Base-by-base conservation (phyloP, 2,329 filamentous ascomycete species). In the Simplicillium sp. region DNA sequence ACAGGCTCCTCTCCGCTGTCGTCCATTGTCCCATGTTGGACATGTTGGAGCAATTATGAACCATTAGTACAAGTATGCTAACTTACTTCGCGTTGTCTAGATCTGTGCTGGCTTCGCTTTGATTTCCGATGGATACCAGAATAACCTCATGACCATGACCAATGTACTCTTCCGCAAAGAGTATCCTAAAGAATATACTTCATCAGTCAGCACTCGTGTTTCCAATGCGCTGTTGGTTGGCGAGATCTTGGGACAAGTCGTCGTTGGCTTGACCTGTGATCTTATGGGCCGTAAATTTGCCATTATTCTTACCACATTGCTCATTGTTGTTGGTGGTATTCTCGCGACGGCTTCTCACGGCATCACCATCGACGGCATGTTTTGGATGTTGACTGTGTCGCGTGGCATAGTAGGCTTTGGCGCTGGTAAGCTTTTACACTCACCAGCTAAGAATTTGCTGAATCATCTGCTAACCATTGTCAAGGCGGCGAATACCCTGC, bases 371-470 rank as follows among this genome's bases (percentile, higher is more conserved):
- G 44, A 65, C 14, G 67, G 65, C 42, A 72, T 74, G 66, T 67
- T 71, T 41, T 72, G 68, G 68, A 72, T 72, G 62, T 56, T 73
- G 58, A 70, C 65, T 0, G 54, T 73, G 14, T 61, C 67, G 5
- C 61, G 70, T 34, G 70, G 70, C 5, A 59, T 71, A 29, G 63
- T 67, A 29, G 67, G 70, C 5, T 68, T 73, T 25, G 69, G 70
- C 42, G 60, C 65, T 11, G 55, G 37, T 44, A 14, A 43, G 36
- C n/a, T 36, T 13, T 25, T 12, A 11, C 20, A 34, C n/a, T 37
- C n/a, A 3, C 18, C n/a, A 11, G 3, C 3, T 6, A 36, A 6
- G 13, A 7, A 8, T 15, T n/a, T 2, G 9, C 20, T 25, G 20
- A 6, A 25, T 25, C 28, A 17, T 16, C 13, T 28, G 20, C 36